Evolutionary conservation across 345 rosid species (phyloP).

Genomic region (Brassica juncea): DNA sequence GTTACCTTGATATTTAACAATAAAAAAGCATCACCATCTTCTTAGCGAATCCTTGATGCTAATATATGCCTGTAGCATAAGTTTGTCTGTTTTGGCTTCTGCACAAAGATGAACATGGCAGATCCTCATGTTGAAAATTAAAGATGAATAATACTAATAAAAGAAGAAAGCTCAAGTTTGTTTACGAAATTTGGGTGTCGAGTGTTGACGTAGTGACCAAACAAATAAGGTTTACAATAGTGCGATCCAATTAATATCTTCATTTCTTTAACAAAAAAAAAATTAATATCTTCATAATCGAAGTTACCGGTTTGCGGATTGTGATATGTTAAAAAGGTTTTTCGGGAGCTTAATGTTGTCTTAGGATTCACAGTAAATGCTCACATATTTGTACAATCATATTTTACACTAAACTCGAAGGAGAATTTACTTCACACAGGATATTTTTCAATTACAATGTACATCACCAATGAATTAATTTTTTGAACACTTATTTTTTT

Average conservation of each 20-base stretch:
- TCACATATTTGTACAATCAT: not conserved
- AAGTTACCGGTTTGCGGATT: not conserved
- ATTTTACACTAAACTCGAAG: not conserved
- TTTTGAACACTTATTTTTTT: not conserved
- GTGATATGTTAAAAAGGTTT: not conserved
- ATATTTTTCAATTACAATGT: not conserved
- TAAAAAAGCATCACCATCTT: not conserved
- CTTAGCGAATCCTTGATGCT: not conserved
- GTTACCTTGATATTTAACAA: not conserved
- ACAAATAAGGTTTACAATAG: not conserved
- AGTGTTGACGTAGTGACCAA: not conserved
- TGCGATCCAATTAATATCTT: not conserved
- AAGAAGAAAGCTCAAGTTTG: not conserved
- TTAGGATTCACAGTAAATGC: not conserved
- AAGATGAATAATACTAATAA: not conserved
- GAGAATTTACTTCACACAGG: not conserved
- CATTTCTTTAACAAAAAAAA: too few relatives aligned
- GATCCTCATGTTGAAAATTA: not conserved
- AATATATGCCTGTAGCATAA: conserved; percentile 4
- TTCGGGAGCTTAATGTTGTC: not conserved
- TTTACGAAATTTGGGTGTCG: not conserved
- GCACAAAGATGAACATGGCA: not conserved
- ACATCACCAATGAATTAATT: not conserved
- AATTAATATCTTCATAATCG: not conserved
- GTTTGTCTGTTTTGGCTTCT: not conserved